Conservation (phyloP, 2,329 filamentous ascomycete species). For the Verticillium nonalfalfae region DNA sequence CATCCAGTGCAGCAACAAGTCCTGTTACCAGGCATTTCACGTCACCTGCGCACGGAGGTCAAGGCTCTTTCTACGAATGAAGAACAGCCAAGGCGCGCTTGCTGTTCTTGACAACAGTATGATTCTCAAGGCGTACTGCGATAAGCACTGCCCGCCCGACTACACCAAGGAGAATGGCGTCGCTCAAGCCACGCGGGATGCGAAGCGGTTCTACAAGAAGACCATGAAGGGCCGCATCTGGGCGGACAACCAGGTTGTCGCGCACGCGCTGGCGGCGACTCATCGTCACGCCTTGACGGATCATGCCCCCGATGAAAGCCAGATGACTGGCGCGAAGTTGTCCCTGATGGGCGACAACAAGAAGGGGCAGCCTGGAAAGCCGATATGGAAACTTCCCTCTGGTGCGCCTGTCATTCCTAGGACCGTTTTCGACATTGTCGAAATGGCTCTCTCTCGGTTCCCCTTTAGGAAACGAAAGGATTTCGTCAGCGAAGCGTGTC, state of each 20-base stretch:
- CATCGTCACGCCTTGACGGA: conserved; percentile 58
- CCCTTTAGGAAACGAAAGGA: conserved; percentile 78
- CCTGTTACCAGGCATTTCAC: conserved; percentile 94
- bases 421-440: conserved; percentile 79
- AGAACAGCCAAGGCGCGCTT: conserved; percentile 74
- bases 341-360: conserved; percentile 71
- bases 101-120: conserved; percentile 73
- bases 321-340: conserved; percentile 77
- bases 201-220: conserved; percentile 82
- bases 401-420: conserved; percentile 92
- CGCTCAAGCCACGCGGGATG: conserved; percentile 70
- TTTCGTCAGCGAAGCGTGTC: conserved; percentile 86
- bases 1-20: conserved; percentile 97
- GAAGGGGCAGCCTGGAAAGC: conserved; percentile 61
- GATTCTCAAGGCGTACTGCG: conserved; percentile 88
- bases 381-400: conserved; percentile 86
- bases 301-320: conserved; percentile 72
- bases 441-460: conserved; percentile 77
- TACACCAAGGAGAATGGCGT: conserved; percentile 85
- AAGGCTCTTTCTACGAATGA: conserved; percentile 91
- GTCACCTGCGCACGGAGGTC: conserved; percentile 90
- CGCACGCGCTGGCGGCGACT: conserved; percentile 71
- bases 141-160: conserved; percentile 87
- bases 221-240: conserved; percentile 86
- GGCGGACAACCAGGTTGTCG: conserved; percentile 84